Percentiles rank a stretch among this genome's conserved stretches.
phyloP scores from a whole-genome alignment of 345 rosid genomes.

The Pugionium dolabratum region DNA sequence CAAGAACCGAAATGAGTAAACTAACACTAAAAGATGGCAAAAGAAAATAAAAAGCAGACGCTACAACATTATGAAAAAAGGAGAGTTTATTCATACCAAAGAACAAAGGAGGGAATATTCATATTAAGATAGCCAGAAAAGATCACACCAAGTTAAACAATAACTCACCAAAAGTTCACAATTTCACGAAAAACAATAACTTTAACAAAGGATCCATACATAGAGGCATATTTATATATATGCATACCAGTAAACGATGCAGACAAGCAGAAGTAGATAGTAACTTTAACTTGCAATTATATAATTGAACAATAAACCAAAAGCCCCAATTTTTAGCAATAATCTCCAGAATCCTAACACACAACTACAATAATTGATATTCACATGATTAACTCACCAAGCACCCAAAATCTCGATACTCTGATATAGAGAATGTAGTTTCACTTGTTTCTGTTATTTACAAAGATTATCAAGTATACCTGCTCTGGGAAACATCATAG shows the following conservation, averaged over 20 bases:
- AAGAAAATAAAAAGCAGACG: background rate
- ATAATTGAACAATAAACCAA: background rate
- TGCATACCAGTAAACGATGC: background rate
- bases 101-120: background rate
- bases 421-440: background rate
- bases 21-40: slow-evolving; percentile 1
- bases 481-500: slow-evolving; percentile 98
- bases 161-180: background rate
- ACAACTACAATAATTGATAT: background rate
- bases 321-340: background rate
- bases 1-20: background rate
- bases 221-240: background rate
- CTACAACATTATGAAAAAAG: background rate
- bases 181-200: background rate
- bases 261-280: background rate
- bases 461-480: slow-evolving; percentile 41
- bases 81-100: background rate
- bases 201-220: background rate
- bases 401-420: slow-evolving; percentile 10
- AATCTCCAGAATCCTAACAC: background rate
- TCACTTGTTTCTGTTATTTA: background rate
- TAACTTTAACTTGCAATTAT: background rate
- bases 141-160: background rate
- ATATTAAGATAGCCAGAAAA: background rate
- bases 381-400: background rate